Conservation (phyloP, 352 stramenopile species). For the Phytopythium aichiense region DNA sequence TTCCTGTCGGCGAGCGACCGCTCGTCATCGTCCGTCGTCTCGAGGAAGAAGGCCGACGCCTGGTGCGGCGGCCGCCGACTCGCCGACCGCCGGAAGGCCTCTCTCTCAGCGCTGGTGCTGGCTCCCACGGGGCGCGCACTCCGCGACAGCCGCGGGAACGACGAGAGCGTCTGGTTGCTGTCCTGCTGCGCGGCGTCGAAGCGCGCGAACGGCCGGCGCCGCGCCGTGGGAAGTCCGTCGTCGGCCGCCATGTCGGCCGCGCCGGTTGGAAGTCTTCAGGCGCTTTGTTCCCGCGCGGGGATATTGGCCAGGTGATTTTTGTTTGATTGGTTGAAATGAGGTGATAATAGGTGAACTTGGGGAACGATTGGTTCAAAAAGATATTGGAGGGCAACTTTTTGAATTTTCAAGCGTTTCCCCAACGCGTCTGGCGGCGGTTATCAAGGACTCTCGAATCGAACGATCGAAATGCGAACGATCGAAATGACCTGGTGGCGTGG, state of each 20-base stretch:
- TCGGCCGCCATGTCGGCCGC: not conserved
- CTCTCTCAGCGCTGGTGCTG: not conserved
- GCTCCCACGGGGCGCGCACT: not conserved
- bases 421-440: no score
- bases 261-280: no score
- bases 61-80: conserved; percentile 6
- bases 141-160: conserved; percentile 6
- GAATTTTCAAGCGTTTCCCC: no score
- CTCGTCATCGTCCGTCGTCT: conserved; percentile 72
- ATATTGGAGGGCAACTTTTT: no score
- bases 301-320: no score
- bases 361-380: no score
- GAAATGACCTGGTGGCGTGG: no score
- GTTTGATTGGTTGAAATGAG: no score
- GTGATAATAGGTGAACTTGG: no score
- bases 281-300: no score
- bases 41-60: conserved; percentile 63
- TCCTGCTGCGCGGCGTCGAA: conserved; percentile 59
- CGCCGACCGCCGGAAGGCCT: not conserved
- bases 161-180: conserved; percentile 66
- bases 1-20: conserved; percentile 3
- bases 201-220: conserved; percentile 31
- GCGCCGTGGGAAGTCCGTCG: not conserved
- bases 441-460: no score
- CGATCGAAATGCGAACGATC: no score